Base-by-base conservation (phyloP, 75 land plant genomes). In the Picea sitchensis region DNA sequence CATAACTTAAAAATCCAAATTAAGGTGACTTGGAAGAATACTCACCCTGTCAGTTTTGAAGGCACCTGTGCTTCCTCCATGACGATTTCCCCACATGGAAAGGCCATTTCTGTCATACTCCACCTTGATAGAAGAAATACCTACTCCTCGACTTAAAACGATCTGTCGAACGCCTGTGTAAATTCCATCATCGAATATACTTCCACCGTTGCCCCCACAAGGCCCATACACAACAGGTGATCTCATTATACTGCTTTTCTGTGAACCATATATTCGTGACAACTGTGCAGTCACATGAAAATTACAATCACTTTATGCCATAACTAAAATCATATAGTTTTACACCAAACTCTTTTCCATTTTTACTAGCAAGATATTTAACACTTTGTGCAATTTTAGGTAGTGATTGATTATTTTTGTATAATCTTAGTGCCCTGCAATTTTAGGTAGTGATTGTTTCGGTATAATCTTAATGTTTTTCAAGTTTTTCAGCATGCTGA, bases 171-270 rank as follows among this genome's bases (percentile, higher is more conserved):
- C 75, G 15, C 91, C 91, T 20, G 84, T 84, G 74, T 82, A 84
- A 21, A 71, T 26, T 59, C 91, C 91, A 82, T 89, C 91, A 77
- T 89, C 89, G 60, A 89, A 89, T 3, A 26, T 12, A 14, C 65
- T 80, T n/a, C 91, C 91, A 59, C 86, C 84, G 17, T 12, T 84
- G 15, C 91, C 91, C 21, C 91, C 91, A 86, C 88, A 89, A 0
- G 89, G 91, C 60, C 91, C 91, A 75, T 47, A 87, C 14, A 64
- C 75, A 58, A 85, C 72, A 36, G 65, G 34, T 14, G 81, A 81
- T 57, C 81, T 78, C 6, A 21, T 3, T 54, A 47, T 47, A 58
- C 38, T 56, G 36, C 31, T 75, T 75, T 58, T 75, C 59, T 75
- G 58, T 56, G 15, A 5, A 17, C 59, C 56, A 26, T 26, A 75